A percentile compares a stretch with the other conserved stretches of the same genome.
Evolutionary conservation across 208 protist species (phyloP).

Genomic region (Crithidia sp.): DNA sequence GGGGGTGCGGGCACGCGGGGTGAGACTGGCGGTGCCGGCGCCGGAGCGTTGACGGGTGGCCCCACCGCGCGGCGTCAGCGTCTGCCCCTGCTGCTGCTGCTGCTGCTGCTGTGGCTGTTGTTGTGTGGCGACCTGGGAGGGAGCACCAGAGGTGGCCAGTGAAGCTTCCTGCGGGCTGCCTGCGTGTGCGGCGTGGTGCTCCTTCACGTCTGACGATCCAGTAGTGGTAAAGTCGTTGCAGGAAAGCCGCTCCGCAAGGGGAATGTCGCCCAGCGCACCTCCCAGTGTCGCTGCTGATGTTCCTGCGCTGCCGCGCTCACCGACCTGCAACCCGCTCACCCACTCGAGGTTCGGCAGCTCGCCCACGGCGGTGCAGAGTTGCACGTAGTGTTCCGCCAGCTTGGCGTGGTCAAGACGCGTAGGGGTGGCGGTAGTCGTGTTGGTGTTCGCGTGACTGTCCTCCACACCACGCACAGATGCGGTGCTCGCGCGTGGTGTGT

Average conservation of each 20-base stretch:
- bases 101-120: background rate
- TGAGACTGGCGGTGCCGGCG: slow-evolving; percentile 7
- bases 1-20: slow-evolving; percentile 16
- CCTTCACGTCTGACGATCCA: slow-evolving; percentile 7
- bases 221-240: slow-evolving; percentile 1
- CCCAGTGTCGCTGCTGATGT: background rate
- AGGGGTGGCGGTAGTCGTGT: background rate
- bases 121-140: slow-evolving; percentile 10
- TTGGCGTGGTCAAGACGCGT: slow-evolving; percentile 33
- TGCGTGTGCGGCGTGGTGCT: background rate
- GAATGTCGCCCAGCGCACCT: too few species aligned
- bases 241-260: background rate
- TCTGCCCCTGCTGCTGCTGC: slow-evolving; percentile 7
- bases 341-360: slow-evolving; percentile 68
- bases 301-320: background rate
- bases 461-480: slow-evolving; percentile 2
- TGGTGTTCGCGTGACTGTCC: background rate
- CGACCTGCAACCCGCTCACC: slow-evolving; percentile 38
- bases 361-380: slow-evolving; percentile 56
- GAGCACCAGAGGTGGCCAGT: background rate
- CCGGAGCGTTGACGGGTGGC: slow-evolving; percentile 18
- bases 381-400: slow-evolving; percentile 47
- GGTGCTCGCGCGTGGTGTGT: slow-evolving; percentile 13
- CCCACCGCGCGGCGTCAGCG: slow-evolving; percentile 4
- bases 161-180: background rate